Base-by-base conservation (phyloP, 2,329 filamentous ascomycete genomes). In the Trichoderma atroviride region DNA sequence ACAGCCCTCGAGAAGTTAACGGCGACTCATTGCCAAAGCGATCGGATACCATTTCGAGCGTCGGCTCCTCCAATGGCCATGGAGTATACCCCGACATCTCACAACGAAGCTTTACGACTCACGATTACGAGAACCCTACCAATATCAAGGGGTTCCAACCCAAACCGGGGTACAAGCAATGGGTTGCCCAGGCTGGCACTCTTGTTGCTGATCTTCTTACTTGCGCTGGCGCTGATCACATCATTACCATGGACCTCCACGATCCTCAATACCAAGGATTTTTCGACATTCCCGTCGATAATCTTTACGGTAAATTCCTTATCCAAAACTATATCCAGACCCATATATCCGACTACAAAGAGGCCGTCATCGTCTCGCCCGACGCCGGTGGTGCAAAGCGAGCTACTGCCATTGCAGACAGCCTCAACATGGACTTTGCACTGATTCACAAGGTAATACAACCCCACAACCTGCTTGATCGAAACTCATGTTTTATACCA, bases 231-330 rank as follows among this genome's bases (percentile, higher is more conserved):
- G 94, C 96, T 57, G 95, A 99, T 79, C 96, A 98, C 81, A 91
- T 97, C 78, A 97, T 98, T 79, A 97, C 95, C 37, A 96, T 99
- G 92, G 96, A 99, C 78, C 87, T 99, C 64, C 93, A 96, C 79
- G 95, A 97, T 79, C 92, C 93, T 53, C 94, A 99, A 81, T 98
- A 98, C 78, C 96, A 99, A 81, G 96, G 96, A 66, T 99, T 97
- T 85, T 98, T 99, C 78, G 95, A 99, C 78, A 97, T 98, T 70
- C 96, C 96, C 2, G 96, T 99, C 69, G 96, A 99, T 83, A 99
- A 99, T 79, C 86, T 99, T 22, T 98, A 98, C 82, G 95, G 91
- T 69, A 89, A 92, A 74, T 90, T 92, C 61, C 83, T 94, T 62
- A 84, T 91, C 66, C 88, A 90, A 77, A 86, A 86, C 71, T 91